These are phyloP conservation scores for Backusella mclennaniae DNA, from an alignment of 192 early-diverging fungal species.

Conservation along the genomic window DNA sequence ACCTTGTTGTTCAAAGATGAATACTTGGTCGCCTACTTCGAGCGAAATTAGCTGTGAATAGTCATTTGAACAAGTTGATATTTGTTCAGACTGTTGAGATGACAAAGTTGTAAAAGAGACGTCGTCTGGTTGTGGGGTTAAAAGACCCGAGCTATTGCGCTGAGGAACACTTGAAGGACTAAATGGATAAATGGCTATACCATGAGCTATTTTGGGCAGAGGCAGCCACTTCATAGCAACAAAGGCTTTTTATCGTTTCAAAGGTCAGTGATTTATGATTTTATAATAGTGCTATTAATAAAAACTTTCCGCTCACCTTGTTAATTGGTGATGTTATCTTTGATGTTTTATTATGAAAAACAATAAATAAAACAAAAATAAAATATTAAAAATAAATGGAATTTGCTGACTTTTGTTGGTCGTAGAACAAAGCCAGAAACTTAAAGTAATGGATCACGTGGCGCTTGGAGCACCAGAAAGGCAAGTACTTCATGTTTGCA, in stretches of 20 bases:
- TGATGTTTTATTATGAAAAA: neutral
- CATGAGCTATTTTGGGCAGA: constrained; percentile 46
- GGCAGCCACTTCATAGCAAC: constrained; percentile 40
- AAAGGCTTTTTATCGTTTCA: neutral
- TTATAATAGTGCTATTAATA: neutral
- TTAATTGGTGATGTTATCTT: neutral
- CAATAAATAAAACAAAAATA: constrained; percentile 1
- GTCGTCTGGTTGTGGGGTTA: neutral
- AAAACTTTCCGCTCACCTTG: neutral
- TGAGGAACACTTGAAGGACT: constrained; percentile 21
- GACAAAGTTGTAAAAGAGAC: neutral
- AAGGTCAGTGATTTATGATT: neutral
- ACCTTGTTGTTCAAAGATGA: constrained; percentile 53
- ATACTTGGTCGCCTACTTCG: constrained; percentile 58
- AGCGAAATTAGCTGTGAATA: constrained; percentile 20
- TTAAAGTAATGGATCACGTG: constrained; percentile 8
- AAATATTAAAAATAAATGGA: constrained; percentile 1
- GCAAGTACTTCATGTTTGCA: neutral
- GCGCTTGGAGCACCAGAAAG: neutral
- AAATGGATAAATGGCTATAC: constrained; percentile 44
- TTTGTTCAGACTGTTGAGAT: constrained; percentile 14
- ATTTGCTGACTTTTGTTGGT: neutral
- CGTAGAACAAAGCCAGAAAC: neutral
- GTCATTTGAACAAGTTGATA: constrained; percentile 10
- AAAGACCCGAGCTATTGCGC: constrained; percentile 14